Evolutionary conservation across 2,329 filamentous ascomycete species (phyloP), one percentile per base, ranked within the genome.

Genomic region (Albophoma yamanashiensis): DNA sequence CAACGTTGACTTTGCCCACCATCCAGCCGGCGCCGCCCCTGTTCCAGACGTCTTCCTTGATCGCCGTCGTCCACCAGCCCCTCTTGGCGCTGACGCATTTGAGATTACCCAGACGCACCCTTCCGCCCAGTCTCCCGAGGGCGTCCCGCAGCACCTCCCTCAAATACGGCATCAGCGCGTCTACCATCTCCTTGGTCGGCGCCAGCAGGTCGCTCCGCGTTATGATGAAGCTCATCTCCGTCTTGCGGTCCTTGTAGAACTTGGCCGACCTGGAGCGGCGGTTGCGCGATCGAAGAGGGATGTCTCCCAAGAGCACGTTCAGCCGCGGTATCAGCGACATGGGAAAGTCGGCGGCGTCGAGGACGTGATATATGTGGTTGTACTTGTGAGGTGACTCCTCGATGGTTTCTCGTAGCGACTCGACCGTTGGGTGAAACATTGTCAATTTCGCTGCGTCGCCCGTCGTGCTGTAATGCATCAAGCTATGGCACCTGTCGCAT

Each of bases 1-100:
- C 95, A 2, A 97, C 95, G 69, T 99, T 99, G 63, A 92, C 91
- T 73, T 96, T 97, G n/a, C 94, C 94, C 3, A 99, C 89, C 79
- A 99, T 87, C 93, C 94, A 99, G 20, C 89, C 88, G 20, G 87
- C 94, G 5, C 93, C 93, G 4, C 91, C 92, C 56, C 90, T 84
- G 52, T 86, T 76, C 82, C 86, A 92, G 55, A 99, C 92, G 56
- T 92, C 88, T 66, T 96, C 87, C 72, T 91, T 96, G 59, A 99
- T 76, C 57, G 89, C 79, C 65, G 83, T 89, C 0, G 92, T 96
- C 91, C 93, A 97, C 94, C 95, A 99, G 12, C 83, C 83, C 61
- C 90, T 81, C 69, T 89, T 89, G 12, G 93, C 86, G 68, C 92
- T 97, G 50, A 99, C 92, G 69, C 91, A 91, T 63, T 83, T 82